Base-by-base conservation (phyloP, 495 filamentous ascomycete species). In the Penicillium tannophilum region DNA sequence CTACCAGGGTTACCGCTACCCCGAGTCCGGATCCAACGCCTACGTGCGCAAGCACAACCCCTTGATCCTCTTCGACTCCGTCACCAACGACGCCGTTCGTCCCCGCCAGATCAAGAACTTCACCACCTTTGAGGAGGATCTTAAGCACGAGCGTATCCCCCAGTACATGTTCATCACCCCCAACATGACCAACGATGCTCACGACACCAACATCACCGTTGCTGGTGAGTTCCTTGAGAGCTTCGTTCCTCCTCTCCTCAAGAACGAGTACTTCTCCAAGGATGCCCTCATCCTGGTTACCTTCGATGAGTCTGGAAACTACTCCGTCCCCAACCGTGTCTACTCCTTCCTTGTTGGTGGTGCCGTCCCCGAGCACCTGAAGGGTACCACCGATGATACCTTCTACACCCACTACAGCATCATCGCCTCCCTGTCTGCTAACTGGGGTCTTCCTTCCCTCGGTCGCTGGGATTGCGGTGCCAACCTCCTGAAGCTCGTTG, bases 11-110 rank as follows among this genome's bases (percentile, higher is more conserved):
- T 77, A 70, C 53, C 84, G 81, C 53, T 80, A 79, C 45, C 72
- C 74, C 23, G 52, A 72, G 59, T 76, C 74, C 19, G 75, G 77
- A 26, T 72, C 75, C 26, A 85, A 88, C 58, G 79, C 84, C 67
- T 92, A 92, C 63, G 87, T 90, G n/a, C 83, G 89, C 45, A 92
- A 91, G 76, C 89, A 91, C 76, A 88, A 89, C 71, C 88, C 87
- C 0, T 68, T 85, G 14, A 70, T 89, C 26, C 72, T 83, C 55
- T 87, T 79, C 58, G 81, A 88, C 67, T 81, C 79, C 19, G 80
- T 88, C 52, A 78, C 83, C 43, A 70, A 75, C 49, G 78, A 83
- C 52, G 66, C 70, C 9, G 76, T 82, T 14, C 82, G 87, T 11
- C 71, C 85, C 2, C 76, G 79, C 17, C 76, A 82, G 56, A 84